phyloP scores from a whole-genome alignment of 495 filamentous ascomycete species.

The Penicillium maclennaniae region DNA sequence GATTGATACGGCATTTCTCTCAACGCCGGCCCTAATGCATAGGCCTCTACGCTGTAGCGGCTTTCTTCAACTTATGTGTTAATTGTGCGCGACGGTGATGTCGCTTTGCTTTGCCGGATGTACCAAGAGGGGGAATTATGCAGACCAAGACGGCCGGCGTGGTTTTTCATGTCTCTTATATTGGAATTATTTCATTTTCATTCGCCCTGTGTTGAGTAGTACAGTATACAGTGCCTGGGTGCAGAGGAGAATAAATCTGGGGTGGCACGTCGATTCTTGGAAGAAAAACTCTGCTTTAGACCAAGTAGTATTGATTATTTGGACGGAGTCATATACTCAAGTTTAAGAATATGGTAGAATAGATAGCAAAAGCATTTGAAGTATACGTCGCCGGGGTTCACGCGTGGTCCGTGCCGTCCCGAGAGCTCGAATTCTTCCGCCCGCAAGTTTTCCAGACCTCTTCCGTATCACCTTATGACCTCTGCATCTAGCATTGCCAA shows the following conservation, averaged over 20 bases:
- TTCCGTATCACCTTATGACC: not conserved
- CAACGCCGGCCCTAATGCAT: constrained; percentile 15
- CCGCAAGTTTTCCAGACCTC: constrained; percentile 17
- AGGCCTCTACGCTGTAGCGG: constrained; percentile 18
- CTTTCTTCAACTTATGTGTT: constrained; percentile 29
- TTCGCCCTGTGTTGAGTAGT: constrained; percentile 4
- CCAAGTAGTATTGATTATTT: not conserved
- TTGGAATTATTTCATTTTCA: constrained; percentile 23
- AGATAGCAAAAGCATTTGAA: not conserved
- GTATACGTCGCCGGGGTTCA: constrained; percentile 8
- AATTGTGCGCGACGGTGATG: constrained; percentile 18
- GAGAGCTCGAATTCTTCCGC: constrained; percentile 31
- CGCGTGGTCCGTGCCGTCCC: constrained; percentile 30
- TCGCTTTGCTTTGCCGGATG: constrained; percentile 28
- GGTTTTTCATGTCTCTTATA: constrained; percentile 31
- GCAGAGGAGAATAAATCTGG: not conserved
- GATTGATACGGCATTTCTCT: constrained; percentile 18
- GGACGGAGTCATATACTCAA: not conserved
- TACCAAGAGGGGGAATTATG: constrained; percentile 29
- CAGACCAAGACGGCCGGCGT: constrained; percentile 29
- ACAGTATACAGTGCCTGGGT: not conserved
- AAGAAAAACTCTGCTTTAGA: not conserved
- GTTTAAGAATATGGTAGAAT: too few species aligned
- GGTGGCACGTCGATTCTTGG: not conserved
- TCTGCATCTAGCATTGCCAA: not conserved